Evolutionary conservation across 163 green algal species (phyloP), one percentile per base, ranked within the genome.

Genomic region (Volvox carteri): DNA sequence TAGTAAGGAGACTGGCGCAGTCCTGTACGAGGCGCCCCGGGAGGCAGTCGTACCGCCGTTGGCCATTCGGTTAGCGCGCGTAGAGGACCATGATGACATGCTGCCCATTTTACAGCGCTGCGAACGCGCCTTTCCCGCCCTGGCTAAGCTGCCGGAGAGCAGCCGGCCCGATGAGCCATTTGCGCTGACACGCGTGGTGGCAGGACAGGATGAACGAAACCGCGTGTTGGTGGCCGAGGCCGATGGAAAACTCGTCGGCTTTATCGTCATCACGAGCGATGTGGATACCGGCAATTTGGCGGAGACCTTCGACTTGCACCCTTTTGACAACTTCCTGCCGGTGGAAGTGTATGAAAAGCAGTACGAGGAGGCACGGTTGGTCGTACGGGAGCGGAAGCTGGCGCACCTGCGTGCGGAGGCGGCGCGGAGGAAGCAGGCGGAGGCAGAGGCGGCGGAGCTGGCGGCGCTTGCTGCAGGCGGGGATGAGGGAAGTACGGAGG

Each of bases 21-120:
- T 76, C 35, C 48, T 92, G 60, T 87, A 90, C 65, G 67, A 93
- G 65, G 76, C 84, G 6, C 1, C 16, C 0, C 81, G 87, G 7
- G 41, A 52, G 23, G 62, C 56, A 3, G 88, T 94, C 50, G 84
- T 94, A 67, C 91, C 87, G 39, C 76, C 84, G 28, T 84, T 95
- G 37, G 35, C 68, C 70, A 83, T 95, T 19, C 85, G 92, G 33
- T 35, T 37, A n/a, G 92, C 93, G 16, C 73, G 81, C 1, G 91
- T 96, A 25, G 87, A 95, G 75, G 93, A 96, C 80, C 92, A 95
- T 60, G 93, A 96, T 54, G 93, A 96, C 54, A 88, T 96, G 86
- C 33, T 95, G 81, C 93, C 93, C 35, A 86, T 96, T 35, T 83
- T 95, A 65, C 62, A 90, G 60, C 60, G 86, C 14, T 92, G 78